Base-by-base conservation (phyloP, 75 land plant genomes). In the Selaginella moellendorffii region DNA sequence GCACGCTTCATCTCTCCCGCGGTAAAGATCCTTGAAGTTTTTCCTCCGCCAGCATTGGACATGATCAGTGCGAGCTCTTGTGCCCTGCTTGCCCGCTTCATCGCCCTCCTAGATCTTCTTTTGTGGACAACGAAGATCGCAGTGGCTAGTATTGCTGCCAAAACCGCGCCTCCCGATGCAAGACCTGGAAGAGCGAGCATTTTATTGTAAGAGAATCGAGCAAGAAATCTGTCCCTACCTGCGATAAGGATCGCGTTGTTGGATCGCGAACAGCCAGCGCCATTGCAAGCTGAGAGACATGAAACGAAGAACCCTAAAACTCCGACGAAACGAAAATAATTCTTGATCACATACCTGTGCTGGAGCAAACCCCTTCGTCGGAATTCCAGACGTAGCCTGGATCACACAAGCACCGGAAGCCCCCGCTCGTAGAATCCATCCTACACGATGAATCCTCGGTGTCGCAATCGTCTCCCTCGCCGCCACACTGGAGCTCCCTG, bases 1-100 rank as follows among this genome's bases (percentile, higher is more conserved):
- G 90, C 88, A 26, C 71, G 63, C 65, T 84, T 79, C 23, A 87
- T 61, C 42, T 84, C 88, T 63, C 52, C 72, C 2, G 72, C 72
- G 24, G 73, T 74, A 74, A 82, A 85, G 28, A 76, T 26, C 26
- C 72, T 36, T 36, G 46, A 36, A 36, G 10, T 36, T 36, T n/a
- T n/a, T n/a, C n/a, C 46, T 36, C 46, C 46, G 46, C 46, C 46
- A 5, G 46, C 46, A 36, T 36, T 36, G 5, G 46, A 36, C 46
- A 36, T 36, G 46, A 36, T 36, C 10, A 36, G 46, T 14, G 46
- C 14, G 46, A 36, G 46, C 46, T 36, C 46, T 36, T 36, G 46
- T 5, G 46, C 46, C 14, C 46, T 5, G 46, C 46, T 36, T 36
- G 46, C 14, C 46, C 14, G 46, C 5, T 36, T 14, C 46, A 5